These are phyloP conservation scores for Nepenthes gracilis DNA, from an alignment of 148 eudicot species.

Conservation along the genomic window DNA sequence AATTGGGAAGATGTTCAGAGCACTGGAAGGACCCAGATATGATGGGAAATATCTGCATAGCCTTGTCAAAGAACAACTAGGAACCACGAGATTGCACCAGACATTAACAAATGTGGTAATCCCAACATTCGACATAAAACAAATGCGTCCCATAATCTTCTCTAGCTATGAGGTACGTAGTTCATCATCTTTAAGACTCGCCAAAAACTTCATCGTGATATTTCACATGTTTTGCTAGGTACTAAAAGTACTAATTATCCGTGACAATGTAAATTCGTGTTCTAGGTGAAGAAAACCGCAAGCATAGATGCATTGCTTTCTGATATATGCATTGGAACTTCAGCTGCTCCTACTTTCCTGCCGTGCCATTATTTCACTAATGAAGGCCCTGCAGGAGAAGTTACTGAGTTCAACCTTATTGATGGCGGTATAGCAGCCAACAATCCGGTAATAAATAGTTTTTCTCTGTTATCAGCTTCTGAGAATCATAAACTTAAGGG, in stretches of 20 bases:
- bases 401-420: conserved; percentile 27
- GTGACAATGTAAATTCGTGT: background rate
- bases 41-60: conserved; percentile 21
- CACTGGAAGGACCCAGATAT: conserved; percentile 19
- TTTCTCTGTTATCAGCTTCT: background rate
- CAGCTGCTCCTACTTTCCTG: conserved; percentile 49
- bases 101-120: conserved; percentile 24
- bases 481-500: background rate
- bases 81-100: conserved; percentile 17
- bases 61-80: background rate
- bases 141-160: conserved; percentile 23
- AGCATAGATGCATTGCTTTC: conserved; percentile 27
- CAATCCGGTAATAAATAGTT: conserved; percentile 23
- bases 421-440: conserved; percentile 49
- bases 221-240: background rate
- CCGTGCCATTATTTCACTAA: conserved; percentile 30
- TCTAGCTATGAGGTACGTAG: conserved; percentile 21
- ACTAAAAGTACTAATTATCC: background rate
- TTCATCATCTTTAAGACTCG: background rate
- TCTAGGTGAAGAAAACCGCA: conserved; percentile 26
- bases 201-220: no score
- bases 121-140: conserved; percentile 28
- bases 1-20: background rate
- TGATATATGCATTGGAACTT: conserved; percentile 43
- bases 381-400: conserved; percentile 14